Evolutionary conservation across 345 rosid genomes (phyloP).

Genomic region (Bruguiera gymnorhiza): DNA sequence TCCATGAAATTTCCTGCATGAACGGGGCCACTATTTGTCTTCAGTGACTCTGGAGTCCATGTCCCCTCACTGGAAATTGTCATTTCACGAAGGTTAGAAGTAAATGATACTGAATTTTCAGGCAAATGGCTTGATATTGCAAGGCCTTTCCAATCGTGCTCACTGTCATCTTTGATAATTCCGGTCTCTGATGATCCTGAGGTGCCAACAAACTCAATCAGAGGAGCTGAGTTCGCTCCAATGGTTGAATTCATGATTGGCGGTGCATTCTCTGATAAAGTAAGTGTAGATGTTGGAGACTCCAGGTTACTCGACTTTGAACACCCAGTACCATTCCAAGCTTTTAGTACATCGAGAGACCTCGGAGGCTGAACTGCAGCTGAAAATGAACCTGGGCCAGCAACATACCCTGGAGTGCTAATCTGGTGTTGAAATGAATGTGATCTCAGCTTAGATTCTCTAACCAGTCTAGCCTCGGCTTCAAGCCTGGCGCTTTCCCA

Average conservation of each 20-base stretch:
- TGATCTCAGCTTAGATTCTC: constrained; percentile 76
- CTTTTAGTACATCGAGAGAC: constrained; percentile 15
- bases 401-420: constrained; percentile 27
- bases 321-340: constrained; percentile 27
- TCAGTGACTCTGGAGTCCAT: constrained; percentile 46
- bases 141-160: constrained; percentile 53
- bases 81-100: constrained; percentile 43
- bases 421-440: constrained; percentile 43
- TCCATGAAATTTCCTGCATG: constrained; percentile 36
- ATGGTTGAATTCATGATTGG: constrained; percentile 18
- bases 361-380: constrained; percentile 9
- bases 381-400: constrained; percentile 23
- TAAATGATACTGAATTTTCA: constrained; percentile 42
- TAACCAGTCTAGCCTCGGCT: constrained; percentile 54
- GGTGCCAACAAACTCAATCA: constrained; percentile 52
- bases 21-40: constrained; percentile 15
- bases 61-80: constrained; percentile 45
- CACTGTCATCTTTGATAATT: constrained; percentile 53
- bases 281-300: constrained; percentile 86
- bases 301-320: constrained; percentile 50
- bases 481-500: constrained; percentile 45
- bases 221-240: constrained; percentile 32
- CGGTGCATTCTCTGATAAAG: constrained; percentile 53
- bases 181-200: constrained; percentile 46
- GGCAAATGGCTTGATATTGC: constrained; percentile 27